These are phyloP conservation scores for Blepharisma undulans DNA, from an alignment of 169 alveolate genomes.

Conservation along the genomic window DNA sequence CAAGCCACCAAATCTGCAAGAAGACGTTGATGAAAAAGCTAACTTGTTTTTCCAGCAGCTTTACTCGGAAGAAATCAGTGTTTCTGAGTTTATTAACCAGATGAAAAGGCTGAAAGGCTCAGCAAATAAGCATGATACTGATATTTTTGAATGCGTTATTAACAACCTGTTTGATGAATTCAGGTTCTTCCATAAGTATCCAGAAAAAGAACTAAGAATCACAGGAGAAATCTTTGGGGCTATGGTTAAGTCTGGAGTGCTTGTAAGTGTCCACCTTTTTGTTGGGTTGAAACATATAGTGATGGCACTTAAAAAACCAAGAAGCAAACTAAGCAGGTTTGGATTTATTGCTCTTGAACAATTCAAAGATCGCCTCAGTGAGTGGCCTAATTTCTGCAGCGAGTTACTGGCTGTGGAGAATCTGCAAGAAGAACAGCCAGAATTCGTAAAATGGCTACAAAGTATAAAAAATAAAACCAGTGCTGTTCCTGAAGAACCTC, in stretches of 20 bases:
- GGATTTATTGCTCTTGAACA: constrained; percentile 79
- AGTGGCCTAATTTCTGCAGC: constrained; percentile 69
- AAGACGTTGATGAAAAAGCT: constrained; percentile 83
- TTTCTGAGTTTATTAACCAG: constrained; percentile 63
- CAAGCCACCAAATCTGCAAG: constrained; percentile 46
- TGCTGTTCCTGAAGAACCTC: not conserved
- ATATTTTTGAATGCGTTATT: constrained; percentile 88
- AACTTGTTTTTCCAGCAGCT: constrained; percentile 77
- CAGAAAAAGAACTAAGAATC: constrained; percentile 75
- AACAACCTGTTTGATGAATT: constrained; percentile 87
- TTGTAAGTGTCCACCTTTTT: constrained; percentile 75
- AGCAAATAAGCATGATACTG: constrained; percentile 73
- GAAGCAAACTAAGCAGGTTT: constrained; percentile 63
- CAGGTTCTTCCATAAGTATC: constrained; percentile 83
- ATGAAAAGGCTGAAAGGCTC: constrained; percentile 67
- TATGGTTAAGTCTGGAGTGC: constrained; percentile 66
- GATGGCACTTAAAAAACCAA: constrained; percentile 78
- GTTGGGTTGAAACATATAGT: constrained; percentile 76
- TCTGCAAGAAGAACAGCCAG: constrained; percentile 55
- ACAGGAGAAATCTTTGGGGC: constrained; percentile 84
- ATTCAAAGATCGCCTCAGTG: constrained; percentile 66
- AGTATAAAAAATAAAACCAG: not conserved
- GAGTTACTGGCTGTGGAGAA: constrained; percentile 62
- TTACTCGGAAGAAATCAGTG: constrained; percentile 72
- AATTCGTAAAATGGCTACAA: constrained; percentile 30